Evolutionary conservation across 352 stramenopile species (phyloP), one percentile per base, ranked within the genome.

Genomic region (Peronospora destructor): DNA sequence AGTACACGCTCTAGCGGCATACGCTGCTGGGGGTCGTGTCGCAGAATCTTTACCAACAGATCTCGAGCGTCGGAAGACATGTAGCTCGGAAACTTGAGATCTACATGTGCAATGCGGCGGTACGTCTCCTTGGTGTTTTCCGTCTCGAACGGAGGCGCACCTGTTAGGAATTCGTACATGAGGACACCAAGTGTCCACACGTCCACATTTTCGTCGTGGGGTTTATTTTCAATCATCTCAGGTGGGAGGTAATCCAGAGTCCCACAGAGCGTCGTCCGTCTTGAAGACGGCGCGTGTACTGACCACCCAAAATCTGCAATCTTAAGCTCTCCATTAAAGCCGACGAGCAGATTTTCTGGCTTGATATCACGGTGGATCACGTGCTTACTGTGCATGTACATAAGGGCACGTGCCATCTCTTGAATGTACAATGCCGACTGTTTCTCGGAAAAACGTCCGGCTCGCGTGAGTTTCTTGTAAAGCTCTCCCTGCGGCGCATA

Each of bases 311-410:
- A 99, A 62, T 99, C 97, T 16, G 96, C 96, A 59, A 99, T 97
- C 78, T 99, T 99, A 51, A 99, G 91, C 57, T 99, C 91, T 13
- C 91, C 86, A 21, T 66, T 64, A 35, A 97, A 87, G 8, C 95
- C 96, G 6, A 99, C 59, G 12, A 99, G 71, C 37, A 99, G 73
- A 66, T 99, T 99, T 69, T 99, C 97, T 0, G 96, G 96, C 74
- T 99, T 99, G 67, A 99, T 99, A 61, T 99, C 97, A 38, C 97
- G 81, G 62, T 99, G 97, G 65, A 99, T 99, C 11, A 99, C 95
- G 68, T 99, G 96, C 64, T 99, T 99, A 45, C 71, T 84, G 79
- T 99, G 97, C 80, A 97, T 99, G 71, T 99, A 99, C 11, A 88
- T 64, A 13, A 99, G 75, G 11, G 96, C 96, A 44, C 76, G 72